A percentile compares a stretch with the other conserved stretches of the same genome.
Conservation (phyloP, 257 asterid species). For the Petunia axillaris region DNA sequence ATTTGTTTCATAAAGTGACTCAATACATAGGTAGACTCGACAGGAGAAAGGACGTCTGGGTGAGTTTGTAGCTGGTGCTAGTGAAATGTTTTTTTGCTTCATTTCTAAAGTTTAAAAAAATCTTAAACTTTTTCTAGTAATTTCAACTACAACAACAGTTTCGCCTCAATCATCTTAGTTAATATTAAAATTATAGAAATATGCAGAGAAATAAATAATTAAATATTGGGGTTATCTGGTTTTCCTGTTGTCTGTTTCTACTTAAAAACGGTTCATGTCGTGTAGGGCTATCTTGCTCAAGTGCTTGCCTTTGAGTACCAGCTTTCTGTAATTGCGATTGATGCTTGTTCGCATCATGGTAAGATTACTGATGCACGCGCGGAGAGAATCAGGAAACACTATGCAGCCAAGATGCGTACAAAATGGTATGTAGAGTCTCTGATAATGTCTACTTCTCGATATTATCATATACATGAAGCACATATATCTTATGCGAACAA, state of each 20-base stretch:
- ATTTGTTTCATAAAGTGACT: not conserved
- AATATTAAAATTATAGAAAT: not conserved
- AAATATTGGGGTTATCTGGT: not conserved
- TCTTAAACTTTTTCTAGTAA: not conserved
- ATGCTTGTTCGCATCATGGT: conserved; percentile 89
- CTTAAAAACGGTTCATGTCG: conserved; percentile 7
- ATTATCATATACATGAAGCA: not conserved
- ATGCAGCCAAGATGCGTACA: conserved; percentile 63
- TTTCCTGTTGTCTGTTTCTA: not conserved
- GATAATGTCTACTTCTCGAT: not conserved
- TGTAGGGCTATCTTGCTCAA: conserved; percentile 93
- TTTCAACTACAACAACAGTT: not conserved
- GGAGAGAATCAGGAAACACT: conserved; percentile 71
- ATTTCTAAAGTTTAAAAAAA: not conserved
- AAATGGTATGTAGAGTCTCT: conserved; percentile 47
- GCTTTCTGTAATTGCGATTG: conserved; percentile 86
- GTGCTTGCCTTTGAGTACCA: conserved; percentile 81
- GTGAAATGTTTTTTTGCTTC: not conserved
- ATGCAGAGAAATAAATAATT: not conserved
- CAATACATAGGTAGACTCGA: not conserved
- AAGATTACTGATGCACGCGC: conserved; percentile 81
- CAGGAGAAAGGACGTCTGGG: not conserved
- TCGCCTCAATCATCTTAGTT: not conserved
- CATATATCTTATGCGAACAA: not conserved
- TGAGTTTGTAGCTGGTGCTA: not conserved